Conservation (phyloP, 1,284 basidiomycete genomes). For the Fomitiporia mediterranea region DNA sequence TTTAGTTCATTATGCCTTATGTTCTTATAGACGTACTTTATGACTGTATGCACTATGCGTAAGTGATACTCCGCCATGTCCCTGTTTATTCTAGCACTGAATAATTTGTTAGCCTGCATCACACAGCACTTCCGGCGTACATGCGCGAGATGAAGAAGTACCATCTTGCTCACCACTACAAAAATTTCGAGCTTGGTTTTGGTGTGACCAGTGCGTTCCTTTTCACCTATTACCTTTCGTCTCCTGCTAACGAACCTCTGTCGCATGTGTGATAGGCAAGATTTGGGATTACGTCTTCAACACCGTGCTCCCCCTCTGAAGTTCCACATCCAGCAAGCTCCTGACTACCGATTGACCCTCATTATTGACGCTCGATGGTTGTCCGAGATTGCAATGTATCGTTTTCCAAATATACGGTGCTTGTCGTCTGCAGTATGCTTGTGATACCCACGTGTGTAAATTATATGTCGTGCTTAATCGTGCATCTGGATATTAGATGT, state of each 20-base stretch:
- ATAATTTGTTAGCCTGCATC: slow-evolving; percentile 58
- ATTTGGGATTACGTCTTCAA: slow-evolving; percentile 94
- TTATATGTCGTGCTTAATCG: too few species aligned
- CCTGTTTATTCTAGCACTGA: slow-evolving; percentile 6
- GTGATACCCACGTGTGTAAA: too few species aligned
- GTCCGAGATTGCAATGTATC: too few species aligned
- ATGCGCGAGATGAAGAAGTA: slow-evolving; percentile 94
- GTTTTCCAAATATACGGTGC: too few species aligned
- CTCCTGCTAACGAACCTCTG: slow-evolving; percentile 17
- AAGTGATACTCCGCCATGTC: slow-evolving; percentile 30
- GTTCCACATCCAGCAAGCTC: too few species aligned
- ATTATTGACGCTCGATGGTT: too few species aligned
- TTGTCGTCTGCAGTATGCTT: too few species aligned
- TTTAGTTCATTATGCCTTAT: slow-evolving; percentile 16
- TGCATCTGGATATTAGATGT: too few species aligned
- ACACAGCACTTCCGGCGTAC: slow-evolving; percentile 86
- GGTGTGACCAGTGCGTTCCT: slow-evolving; percentile 78
- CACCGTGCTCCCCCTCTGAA: slow-evolving; percentile 73
- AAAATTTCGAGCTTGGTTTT: slow-evolving; percentile 98
- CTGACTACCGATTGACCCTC: too few species aligned
- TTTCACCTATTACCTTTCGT: not conserved
- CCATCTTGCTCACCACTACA: slow-evolving; percentile 98
- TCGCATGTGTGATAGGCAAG: slow-evolving; percentile 68
- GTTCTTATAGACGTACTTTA: slow-evolving; percentile 67
- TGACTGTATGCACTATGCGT: slow-evolving; percentile 92